These are phyloP conservation scores for Amphirosellinia nigrospora DNA, from an alignment of 495 filamentous ascomycete species.

Conservation along the genomic window DNA sequence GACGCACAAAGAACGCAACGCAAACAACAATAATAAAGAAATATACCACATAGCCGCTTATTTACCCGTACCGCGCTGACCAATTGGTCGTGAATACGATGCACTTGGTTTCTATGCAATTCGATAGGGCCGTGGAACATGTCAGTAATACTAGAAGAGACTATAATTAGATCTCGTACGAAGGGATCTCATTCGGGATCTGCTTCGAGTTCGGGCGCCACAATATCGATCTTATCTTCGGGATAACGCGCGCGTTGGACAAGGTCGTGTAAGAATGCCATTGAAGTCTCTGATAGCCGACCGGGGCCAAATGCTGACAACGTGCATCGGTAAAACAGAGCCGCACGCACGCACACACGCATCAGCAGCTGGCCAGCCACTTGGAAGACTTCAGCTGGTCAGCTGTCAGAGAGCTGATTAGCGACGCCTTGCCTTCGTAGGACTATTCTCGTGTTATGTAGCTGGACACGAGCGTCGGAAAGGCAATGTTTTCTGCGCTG, in stretches of 20 bases:
- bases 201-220: no score
- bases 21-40: background rate
- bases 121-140: background rate
- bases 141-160: background rate
- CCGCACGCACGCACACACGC: constrained; percentile 1
- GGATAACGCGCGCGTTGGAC: background rate
- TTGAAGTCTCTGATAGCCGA: background rate
- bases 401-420: constrained; percentile 9
- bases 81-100: background rate
- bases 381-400: constrained; percentile 1
- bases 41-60: background rate
- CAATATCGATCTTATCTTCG: background rate
- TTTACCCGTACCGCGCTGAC: background rate
- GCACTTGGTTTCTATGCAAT: background rate
- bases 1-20: background rate
- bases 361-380: background rate
- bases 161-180: constrained; percentile 23
- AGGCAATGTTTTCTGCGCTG: background rate
- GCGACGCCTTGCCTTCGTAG: background rate
- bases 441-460: background rate
- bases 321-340: background rate
- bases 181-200: no score
- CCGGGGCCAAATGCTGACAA: constrained; percentile 3
- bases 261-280: background rate
- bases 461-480: constrained; percentile 5